These are phyloP conservation scores for Tulasnella calospora DNA, from an alignment of 768 basidiomycete species.

Conservation along the genomic window DNA sequence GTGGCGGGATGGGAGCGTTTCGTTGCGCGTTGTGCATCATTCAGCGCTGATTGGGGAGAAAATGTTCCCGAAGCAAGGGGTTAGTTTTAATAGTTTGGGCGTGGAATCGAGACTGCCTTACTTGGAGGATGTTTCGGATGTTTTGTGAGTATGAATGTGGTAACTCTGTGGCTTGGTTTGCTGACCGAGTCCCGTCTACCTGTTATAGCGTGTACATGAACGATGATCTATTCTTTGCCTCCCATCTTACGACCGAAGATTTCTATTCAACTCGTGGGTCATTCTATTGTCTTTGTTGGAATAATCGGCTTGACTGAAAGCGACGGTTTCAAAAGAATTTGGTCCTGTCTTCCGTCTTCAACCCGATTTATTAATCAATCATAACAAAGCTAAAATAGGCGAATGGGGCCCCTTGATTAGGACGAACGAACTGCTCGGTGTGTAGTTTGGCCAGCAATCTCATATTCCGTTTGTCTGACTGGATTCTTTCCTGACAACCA, in stretches of 20 bases:
- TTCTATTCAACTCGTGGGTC: conserved; percentile 10
- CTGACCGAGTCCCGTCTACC: background rate
- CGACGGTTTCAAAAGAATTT: conserved; percentile 3
- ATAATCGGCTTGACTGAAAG: conserved; percentile 13
- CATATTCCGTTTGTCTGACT: background rate
- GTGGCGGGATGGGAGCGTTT: conserved; percentile 13
- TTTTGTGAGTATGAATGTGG: conserved; percentile 26
- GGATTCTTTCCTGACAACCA: background rate
- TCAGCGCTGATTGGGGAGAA: conserved; percentile 23
- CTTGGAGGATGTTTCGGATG: conserved; percentile 25
- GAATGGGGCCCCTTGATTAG: conserved; percentile 32
- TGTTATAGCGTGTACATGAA: conserved; percentile 29
- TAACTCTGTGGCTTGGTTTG: background rate
- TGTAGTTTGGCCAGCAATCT: background rate
- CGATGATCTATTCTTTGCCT: conserved; percentile 33
- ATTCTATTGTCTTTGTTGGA: background rate
- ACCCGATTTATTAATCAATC: conserved; percentile 30
- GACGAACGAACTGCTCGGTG: conserved; percentile 30
- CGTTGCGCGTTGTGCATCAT: background rate
- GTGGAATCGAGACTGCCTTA: conserved; percentile 31
- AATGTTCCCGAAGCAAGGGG: background rate
- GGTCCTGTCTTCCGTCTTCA: conserved; percentile 34
- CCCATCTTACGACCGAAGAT: background rate
- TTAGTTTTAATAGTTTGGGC: conserved; percentile 33
- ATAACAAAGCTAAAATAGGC: background rate